These are phyloP conservation scores for Colletotrichum costaricense DNA, from an alignment of 2,329 filamentous ascomycete genomes.

Conservation along the genomic window DNA sequence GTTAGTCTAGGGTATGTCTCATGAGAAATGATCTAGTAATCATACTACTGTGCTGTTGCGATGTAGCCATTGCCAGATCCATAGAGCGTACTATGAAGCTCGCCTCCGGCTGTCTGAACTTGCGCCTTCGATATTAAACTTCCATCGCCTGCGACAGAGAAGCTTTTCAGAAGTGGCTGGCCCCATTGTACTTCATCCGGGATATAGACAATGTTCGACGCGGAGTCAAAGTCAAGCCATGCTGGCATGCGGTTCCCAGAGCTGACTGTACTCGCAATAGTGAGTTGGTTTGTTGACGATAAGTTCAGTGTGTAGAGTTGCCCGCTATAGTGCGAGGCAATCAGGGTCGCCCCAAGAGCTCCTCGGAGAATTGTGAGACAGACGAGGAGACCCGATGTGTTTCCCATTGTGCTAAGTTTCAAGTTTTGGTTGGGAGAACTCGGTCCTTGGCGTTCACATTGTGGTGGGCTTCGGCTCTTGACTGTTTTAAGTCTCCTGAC, in stretches of 20 bases:
- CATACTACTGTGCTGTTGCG: conserved; percentile 57
- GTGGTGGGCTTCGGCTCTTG: background rate
- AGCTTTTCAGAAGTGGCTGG: conserved; percentile 48
- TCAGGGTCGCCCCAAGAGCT: conserved; percentile 40
- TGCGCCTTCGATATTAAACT: conserved; percentile 45
- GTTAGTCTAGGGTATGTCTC: background rate
- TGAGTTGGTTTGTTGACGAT: conserved; percentile 42
- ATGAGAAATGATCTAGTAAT: background rate
- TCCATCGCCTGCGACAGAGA: conserved; percentile 46
- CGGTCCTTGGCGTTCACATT: background rate
- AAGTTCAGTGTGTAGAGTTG: conserved; percentile 50
- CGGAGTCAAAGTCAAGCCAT: conserved; percentile 50
- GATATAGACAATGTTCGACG: conserved; percentile 46
- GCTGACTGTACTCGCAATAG: conserved; percentile 41
- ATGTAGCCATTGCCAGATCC: conserved; percentile 55
- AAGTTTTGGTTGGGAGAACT: background rate
- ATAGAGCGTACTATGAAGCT: conserved; percentile 54
- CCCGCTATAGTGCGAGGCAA: conserved; percentile 53
- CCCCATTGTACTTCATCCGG: conserved; percentile 51
- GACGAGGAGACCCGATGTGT: no score
- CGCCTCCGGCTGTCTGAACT: conserved; percentile 47
- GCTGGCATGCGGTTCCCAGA: conserved; percentile 50
- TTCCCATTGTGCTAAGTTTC: background rate
- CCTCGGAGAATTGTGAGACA: background rate
- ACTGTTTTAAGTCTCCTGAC: background rate